Evolutionary conservation across 2,329 filamentous ascomycete genomes (phyloP), one percentile per base, ranked within the genome.

Genomic region (Beauveria pseudobassiana): DNA sequence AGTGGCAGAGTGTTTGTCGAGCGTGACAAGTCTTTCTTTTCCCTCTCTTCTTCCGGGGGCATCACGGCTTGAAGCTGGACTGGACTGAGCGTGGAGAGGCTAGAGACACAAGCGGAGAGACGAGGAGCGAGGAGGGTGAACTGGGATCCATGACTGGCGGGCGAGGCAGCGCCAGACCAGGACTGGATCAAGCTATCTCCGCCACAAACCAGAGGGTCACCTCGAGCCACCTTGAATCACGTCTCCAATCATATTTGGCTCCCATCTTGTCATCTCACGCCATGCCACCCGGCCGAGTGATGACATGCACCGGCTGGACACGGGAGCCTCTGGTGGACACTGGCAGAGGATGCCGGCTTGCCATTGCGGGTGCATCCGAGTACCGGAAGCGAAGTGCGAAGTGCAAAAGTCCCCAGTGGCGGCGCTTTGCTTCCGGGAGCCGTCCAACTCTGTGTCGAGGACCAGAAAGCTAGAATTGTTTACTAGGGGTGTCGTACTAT

Each of bases 201-300:
- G 60, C 60, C 59, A 59, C 14, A 62, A 46, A 52, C 59, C 40
- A 63, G 64, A 30, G 24, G 59, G 46, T 48, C 61, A 9, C 62
- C 53, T 34, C 12, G 38, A 18, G 28, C 9, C 38, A 9, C 45
- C 20, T 18, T 22, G 30, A 34, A 34, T 34, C 30, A 34, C 4
- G 30, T 34, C 30, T 34, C 30, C 30, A 34, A 34, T 34, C 30
- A 34, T 14, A 14, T 34, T 34, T 34, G 30, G 10, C 30, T 34
- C 30, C 10, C 30, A 14, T 34, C 30, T 34, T 34, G 30, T 34
- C 53, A 38, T 57, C 43, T 58, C 43, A 50, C 45, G 45, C 28
- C 30, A 34, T 58, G 18, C 43, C 22, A 28, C 8, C 24, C 56
- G 28, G 34, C 30, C 38, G 26, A 43, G 18, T 59, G 18, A 43